These are phyloP conservation scores for Plasmodium inui DNA, from an alignment of 169 alveolate species.

Conservation along the genomic window DNA sequence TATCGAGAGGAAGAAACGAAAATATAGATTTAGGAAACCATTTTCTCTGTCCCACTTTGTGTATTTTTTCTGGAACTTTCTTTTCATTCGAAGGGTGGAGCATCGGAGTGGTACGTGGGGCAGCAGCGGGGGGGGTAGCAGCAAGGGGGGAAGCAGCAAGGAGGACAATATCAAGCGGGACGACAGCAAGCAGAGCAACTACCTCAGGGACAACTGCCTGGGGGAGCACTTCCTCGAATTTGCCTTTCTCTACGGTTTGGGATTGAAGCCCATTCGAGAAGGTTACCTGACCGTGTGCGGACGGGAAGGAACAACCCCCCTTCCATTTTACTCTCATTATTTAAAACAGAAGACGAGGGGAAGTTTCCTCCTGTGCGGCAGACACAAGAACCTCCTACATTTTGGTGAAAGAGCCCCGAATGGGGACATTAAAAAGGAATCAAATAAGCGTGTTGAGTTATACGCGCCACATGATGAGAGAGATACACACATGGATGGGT, in stretches of 20 bases:
- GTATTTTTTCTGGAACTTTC: conserved; percentile 30
- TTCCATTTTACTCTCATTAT: neutral
- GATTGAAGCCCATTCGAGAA: neutral
- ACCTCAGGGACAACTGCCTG: neutral
- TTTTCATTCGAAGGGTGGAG: neutral
- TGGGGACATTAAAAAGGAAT: neutral
- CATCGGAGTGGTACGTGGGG: neutral
- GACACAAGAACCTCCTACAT: neutral
- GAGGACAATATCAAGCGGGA: too few relatives aligned
- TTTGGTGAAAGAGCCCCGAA: neutral
- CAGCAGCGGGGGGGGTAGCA: too few relatives aligned
- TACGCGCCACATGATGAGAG: neutral
- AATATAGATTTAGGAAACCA: conserved; percentile 18
- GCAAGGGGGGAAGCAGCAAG: too few relatives aligned
- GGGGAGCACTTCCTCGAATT: conserved; percentile 7
- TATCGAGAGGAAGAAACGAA: conserved; percentile 26
- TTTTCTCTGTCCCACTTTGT: conserved; percentile 22
- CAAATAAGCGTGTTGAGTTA: neutral
- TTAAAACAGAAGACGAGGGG: neutral
- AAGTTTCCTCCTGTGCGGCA: neutral
- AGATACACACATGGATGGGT: neutral
- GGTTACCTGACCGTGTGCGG: neutral
- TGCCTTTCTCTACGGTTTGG: neutral
- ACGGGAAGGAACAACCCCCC: neutral
- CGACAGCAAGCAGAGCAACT: too few relatives aligned